Conservation (phyloP, 768 basidiomycete species). For the Rhizopogon vesiculosus region DNA sequence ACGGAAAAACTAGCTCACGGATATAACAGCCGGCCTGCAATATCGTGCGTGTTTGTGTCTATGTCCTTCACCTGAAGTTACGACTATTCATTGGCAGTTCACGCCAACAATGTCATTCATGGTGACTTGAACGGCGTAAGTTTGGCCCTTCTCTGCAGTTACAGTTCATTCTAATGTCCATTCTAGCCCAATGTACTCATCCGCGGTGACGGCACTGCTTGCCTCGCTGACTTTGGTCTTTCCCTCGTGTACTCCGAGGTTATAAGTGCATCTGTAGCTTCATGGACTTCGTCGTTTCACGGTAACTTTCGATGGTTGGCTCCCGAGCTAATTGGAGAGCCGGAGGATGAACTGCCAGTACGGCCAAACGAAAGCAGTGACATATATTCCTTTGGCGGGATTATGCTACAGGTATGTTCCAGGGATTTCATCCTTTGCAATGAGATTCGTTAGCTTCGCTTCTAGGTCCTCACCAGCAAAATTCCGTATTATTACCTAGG, state of each 20-base stretch:
- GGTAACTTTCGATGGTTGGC: conserved; percentile 36
- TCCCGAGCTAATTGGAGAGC: conserved; percentile 25
- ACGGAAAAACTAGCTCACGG: background rate
- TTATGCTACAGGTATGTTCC: conserved; percentile 16
- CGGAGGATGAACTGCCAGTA: background rate
- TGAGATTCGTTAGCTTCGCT: background rate
- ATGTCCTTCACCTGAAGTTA: too few species aligned
- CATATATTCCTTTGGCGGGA: conserved; percentile 40
- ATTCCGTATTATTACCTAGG: conserved; percentile 17
- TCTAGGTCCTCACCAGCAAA: conserved; percentile 6
- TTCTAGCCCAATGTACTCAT: conserved; percentile 22
- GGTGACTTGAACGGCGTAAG: conserved; percentile 7
- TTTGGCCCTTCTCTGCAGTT: background rate
- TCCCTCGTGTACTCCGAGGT: conserved; percentile 35
- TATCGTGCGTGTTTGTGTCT: background rate
- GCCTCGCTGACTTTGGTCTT: conserved; percentile 40
- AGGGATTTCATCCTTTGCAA: conserved; percentile 24
- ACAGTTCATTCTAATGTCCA: too few species aligned
- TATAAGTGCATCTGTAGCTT: conserved; percentile 13
- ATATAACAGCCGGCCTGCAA: background rate
- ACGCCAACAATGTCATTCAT: background rate
- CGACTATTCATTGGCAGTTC: background rate
- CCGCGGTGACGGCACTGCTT: conserved; percentile 31
- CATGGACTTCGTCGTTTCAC: conserved; percentile 18
- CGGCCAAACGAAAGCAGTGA: conserved; percentile 22